These are phyloP conservation scores for Kipferlia bialata DNA, from an alignment of 78 protist genomes.

Conservation along the genomic window DNA sequence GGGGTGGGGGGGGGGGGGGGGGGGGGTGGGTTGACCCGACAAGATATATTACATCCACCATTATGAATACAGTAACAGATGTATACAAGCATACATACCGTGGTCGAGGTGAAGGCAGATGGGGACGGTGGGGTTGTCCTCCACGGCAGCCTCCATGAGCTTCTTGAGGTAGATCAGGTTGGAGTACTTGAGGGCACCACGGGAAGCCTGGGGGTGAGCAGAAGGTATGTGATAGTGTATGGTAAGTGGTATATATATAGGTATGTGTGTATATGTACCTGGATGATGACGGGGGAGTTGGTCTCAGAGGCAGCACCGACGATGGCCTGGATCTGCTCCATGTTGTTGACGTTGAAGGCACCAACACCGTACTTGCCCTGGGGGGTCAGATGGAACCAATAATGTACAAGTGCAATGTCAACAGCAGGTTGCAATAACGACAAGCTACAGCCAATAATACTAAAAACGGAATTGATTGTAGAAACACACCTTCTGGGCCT, in stretches of 20 bases:
- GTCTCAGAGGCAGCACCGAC: conserved; percentile 9
- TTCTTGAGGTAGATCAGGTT: conserved; percentile 9
- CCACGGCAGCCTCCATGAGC: conserved; percentile 31
- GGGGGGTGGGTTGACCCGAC: too few species aligned
- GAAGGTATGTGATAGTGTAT: not conserved
- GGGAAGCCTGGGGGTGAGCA: conserved; percentile 18
- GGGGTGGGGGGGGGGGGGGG: conserved; percentile 19
- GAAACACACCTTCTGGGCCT: too few species aligned
- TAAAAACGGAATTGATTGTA: too few species aligned
- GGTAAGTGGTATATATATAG: too few species aligned
- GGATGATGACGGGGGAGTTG: conserved; percentile 36
- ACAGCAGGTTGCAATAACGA: too few species aligned
- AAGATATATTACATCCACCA: too few species aligned
- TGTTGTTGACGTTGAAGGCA: conserved; percentile 35
- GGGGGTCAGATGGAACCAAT: too few species aligned
- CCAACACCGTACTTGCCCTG: conserved; percentile 15
- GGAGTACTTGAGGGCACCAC: conserved; percentile 34
- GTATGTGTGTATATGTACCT: not conserved
- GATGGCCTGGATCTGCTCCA: conserved; percentile 33
- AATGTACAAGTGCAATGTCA: too few species aligned
- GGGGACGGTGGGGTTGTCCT: conserved; percentile 33
- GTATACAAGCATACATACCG: too few species aligned
- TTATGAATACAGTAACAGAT: too few species aligned
- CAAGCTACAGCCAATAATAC: too few species aligned
- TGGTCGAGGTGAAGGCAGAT: conserved; percentile 30